Conservation (phyloP, 208 protist genomes). For the Lotmaria passim region DNA sequence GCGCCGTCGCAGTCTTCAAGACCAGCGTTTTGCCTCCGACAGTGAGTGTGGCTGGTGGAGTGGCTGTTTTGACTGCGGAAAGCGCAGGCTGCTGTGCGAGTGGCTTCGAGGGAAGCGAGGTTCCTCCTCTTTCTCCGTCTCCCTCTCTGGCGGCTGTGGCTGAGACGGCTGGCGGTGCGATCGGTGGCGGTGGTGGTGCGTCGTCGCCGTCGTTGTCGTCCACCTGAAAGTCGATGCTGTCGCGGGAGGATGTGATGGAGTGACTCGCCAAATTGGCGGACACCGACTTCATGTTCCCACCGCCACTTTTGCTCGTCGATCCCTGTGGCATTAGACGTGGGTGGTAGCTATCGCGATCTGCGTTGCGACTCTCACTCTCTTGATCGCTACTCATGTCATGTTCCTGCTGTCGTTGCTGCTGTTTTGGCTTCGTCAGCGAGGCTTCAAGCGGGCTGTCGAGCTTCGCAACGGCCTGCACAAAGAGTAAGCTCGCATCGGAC, state of each 20-base stretch:
- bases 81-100: too few relatives aligned
- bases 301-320: not conserved
- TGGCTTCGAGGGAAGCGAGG: too few relatives aligned
- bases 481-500: constrained; percentile 13
- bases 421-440: not conserved
- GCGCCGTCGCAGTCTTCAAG: not conserved
- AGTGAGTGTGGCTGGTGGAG: not conserved
- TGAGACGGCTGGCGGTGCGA: not conserved
- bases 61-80: not conserved
- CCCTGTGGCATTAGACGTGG: not conserved
- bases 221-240: constrained; percentile 21
- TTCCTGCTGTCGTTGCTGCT: not conserved
- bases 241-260: constrained; percentile 5
- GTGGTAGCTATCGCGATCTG: not conserved
- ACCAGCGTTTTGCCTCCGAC: not conserved
- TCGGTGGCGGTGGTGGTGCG: not conserved
- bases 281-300: not conserved
- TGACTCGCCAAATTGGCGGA: not conserved
- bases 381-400: not conserved
- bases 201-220: not conserved
- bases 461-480: constrained; percentile 20
- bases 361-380: not conserved
- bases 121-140: too few relatives aligned
- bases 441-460: constrained; percentile 1
- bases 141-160: not conserved